Base-by-base conservation (phyloP, 805 yeast species). In the Scheffersomyces ergatensis region DNA sequence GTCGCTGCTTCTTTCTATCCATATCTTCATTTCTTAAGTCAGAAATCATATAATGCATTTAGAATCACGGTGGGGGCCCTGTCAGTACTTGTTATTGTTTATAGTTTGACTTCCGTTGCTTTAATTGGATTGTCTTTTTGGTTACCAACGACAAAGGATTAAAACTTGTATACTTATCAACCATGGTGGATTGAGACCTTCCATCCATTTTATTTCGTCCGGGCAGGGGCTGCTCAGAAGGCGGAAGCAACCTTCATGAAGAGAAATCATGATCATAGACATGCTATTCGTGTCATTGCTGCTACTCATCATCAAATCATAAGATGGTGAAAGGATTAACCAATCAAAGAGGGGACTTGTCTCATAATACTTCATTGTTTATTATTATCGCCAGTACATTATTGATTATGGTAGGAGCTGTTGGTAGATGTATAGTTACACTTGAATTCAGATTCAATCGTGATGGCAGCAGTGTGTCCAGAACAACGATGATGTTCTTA, bases 171-270 rank as follows among this genome's bases (percentile, higher is more conserved):
- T 51, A 79, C 80, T 48, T 84, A 78, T 58, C 86, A 80, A 58
- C 88, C 93, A 29, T 82, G 83, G 76, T 85, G 93, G 93, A 78
- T 85, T 55, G 80, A 81, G 58, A 72, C 78, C 4, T 83, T 84
- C 50, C 54, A 65, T 20, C 72, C 82, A 14, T 66, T 70, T 38
- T 85, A 85, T 59, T 85, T 70, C 62, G 82, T 80, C n/a, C 67
- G 71, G 48, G 73, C 70, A 43, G 70, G 72, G 40, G 79, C 88
- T 1, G 65, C 73, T 8, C 62, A 62, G 40, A 59, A 63, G 35
- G 83, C 82, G 12, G 77, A 66, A 47, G 66, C 59, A 30, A 57
- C 75, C 0, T 74, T 75, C 45, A 68, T 69, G 63, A 62, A 62
- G 42, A 59, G 79, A 54, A 77, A 75, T 51, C 76, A 75, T 40